Base-by-base conservation (phyloP, 1,284 basidiomycete species). In the Apiotrichum porosum region DNA sequence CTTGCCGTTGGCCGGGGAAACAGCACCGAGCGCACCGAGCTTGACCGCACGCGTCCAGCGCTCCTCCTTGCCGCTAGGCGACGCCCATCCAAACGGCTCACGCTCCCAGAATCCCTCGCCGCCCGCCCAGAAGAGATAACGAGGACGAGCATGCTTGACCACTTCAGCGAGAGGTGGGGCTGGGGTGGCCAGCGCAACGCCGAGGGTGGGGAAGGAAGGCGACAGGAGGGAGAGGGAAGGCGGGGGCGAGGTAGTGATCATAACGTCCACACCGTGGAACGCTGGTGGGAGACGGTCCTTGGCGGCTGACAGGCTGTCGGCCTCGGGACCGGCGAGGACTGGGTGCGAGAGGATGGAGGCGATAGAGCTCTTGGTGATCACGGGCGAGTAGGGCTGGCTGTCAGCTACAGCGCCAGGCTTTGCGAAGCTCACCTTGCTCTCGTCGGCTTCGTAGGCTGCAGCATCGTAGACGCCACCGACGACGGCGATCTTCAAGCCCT, bases 41-140 rank as follows among this genome's bases (percentile, higher is more conserved):
- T 85, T 84, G 43, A 95, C 80, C 57, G 89, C 89, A 31, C 90
- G 78, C 30, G 84, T 82, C 58, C 36, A 86, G 72, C 49, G 86
- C 78, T 56, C 80, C 39, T 66, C 82, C 31, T 62, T 60, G 0
- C 69, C 71, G n/a, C 24, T 22, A 46, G 83, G 81, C 30, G 83
- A 83, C 28, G 82, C 79, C 91, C 91, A 95, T 6, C 80, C 71
- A 65, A 83, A 92, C 3, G 92, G 91, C 57, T 94, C 90, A 44
- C 91, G 77, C 68, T 97, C 92, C 90, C 91, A 95, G 69, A 92
- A 97, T 0, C 67, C 71, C 1, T 72, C 69, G 67, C 72, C 31
- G 77, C 82, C 44, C 74, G 80, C 38, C 80, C 79, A 54, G 79
- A 82, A 63, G 19, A 73, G 49, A 47, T 74, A 74, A 13, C 71